Conservation (phyloP, 2,329 filamentous ascomycete genomes). For the Clonostachys byssicola region DNA sequence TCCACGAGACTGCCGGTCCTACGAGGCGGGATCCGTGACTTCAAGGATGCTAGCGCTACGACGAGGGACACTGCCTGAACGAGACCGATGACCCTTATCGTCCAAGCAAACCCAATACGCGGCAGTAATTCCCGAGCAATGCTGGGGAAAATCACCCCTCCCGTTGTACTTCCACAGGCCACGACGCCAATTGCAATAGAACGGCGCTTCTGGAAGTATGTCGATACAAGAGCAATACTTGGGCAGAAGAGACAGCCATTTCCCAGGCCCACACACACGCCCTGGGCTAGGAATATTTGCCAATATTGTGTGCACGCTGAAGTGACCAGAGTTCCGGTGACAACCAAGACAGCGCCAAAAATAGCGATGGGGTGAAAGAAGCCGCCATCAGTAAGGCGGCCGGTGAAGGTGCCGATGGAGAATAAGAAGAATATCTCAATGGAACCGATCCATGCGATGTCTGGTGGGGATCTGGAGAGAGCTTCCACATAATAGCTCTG, state of each 20-base stretch:
- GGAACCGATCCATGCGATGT: constrained; percentile 40
- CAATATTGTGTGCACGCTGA: constrained; percentile 36
- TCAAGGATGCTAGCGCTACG: constrained; percentile 32
- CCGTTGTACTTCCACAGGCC: constrained; percentile 53
- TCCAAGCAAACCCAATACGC: constrained; percentile 21
- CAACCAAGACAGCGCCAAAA: constrained; percentile 31
- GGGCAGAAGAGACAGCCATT: constrained; percentile 50
- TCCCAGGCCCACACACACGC: constrained; percentile 52
- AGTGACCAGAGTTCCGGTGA: constrained; percentile 39
- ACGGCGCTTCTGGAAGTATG: constrained; percentile 57
- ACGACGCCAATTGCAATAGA: constrained; percentile 56
- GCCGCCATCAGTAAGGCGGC: constrained; percentile 34
- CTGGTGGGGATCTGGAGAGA: constrained; percentile 21
- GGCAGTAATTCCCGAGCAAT: constrained; percentile 18
- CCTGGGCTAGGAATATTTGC: constrained; percentile 47
- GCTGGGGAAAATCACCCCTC: constrained; percentile 46
- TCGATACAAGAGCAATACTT: constrained; percentile 49
- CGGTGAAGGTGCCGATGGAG: constrained; percentile 32
- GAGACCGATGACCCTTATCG: constrained; percentile 19
- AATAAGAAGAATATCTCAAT: constrained; percentile 38
- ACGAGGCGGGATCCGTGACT: constrained; percentile 41
- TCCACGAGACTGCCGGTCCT: constrained; percentile 45
- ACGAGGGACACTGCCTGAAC: constrained; percentile 11
- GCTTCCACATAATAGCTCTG: constrained; percentile 28
- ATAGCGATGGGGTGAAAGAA: constrained; percentile 26